phyloP scores from a whole-genome alignment of 2,329 filamentous ascomycete genomes.

The Fusarium clavum region DNA sequence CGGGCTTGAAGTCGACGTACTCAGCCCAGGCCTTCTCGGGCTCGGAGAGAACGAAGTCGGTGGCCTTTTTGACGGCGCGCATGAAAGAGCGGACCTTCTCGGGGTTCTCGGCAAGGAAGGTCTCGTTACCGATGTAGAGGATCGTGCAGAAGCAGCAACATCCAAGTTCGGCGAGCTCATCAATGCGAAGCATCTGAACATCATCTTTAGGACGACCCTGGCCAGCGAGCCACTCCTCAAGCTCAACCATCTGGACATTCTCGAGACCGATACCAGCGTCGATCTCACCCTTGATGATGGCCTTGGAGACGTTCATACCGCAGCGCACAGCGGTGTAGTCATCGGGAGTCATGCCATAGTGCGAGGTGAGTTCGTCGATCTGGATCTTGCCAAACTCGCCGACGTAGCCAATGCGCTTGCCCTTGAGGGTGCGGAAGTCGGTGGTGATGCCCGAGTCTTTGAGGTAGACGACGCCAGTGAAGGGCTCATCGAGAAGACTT shows the following conservation, averaged over 20 bases:
- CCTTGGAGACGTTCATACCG: slow-evolving; percentile 84
- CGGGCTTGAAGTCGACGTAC: slow-evolving; percentile 78
- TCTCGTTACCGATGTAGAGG: slow-evolving; percentile 82
- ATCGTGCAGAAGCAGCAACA: slow-evolving; percentile 89
- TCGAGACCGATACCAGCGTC: slow-evolving; percentile 82
- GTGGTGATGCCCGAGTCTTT: slow-evolving; percentile 79
- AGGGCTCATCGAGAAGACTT: slow-evolving; percentile 81
- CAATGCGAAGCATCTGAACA: slow-evolving; percentile 84
- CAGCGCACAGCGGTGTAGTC: slow-evolving; percentile 83
- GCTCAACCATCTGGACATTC: slow-evolving; percentile 86
- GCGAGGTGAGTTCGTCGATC: slow-evolving; percentile 82
- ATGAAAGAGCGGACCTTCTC: slow-evolving; percentile 76
- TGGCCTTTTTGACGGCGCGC: slow-evolving; percentile 78
- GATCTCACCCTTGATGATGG: slow-evolving; percentile 78
- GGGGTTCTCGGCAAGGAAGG: slow-evolving; percentile 73
- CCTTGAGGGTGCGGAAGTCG: slow-evolving; percentile 80
- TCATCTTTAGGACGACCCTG: slow-evolving; percentile 73
- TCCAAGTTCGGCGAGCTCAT: slow-evolving; percentile 81
- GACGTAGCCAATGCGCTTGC: slow-evolving; percentile 82
- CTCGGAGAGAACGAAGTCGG: slow-evolving; percentile 74
- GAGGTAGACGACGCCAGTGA: slow-evolving; percentile 82
- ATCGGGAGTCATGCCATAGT: slow-evolving; percentile 78
- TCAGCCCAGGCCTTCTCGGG: slow-evolving; percentile 74
- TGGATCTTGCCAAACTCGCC: slow-evolving; percentile 87
- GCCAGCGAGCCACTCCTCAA: slow-evolving; percentile 77